Evolutionary conservation across 495 filamentous ascomycete species (phyloP), one percentile per base, ranked within the genome.

Genomic region (Hypoxylon subgilvum): DNA sequence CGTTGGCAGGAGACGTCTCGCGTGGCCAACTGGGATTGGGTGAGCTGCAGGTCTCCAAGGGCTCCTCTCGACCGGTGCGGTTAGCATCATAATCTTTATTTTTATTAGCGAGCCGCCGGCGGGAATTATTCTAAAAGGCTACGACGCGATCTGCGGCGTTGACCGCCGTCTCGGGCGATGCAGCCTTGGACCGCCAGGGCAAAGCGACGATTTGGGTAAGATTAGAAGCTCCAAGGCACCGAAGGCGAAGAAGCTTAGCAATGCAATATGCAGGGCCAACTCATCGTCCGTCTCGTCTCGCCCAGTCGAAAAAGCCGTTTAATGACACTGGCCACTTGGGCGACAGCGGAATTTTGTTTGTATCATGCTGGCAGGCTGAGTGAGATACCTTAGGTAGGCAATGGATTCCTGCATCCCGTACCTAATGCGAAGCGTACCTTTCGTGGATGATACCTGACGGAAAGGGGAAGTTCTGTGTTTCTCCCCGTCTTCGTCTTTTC

Each of bases 21-120:
- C 67, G 67, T 66, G 67, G 67, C 54, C 61, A 61, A 63, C 52
- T 47, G 63, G 61, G 67, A 68, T 66, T 57, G 61, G 63, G 50
- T 46, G 39, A 65, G 55, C 48, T 52, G 66, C 39, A 59, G 18
- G 61, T 65, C 55, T 65, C 57, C 48, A 59, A 57, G 42, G 55
- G 56, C 23, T 52, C 42, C 49, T 35, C 17, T 45, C 35, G 53
- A 56, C 52, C 52, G 48, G 19, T 39, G 21, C 27, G 17, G 23
- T 48, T 48, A 39, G n/a, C 16, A 35, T 12, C 13, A 10, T 23
- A 28, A 50, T 55, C 43, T 61, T 55, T 55, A 28, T 54, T 55
- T 49, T 61, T 55, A 59, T 64, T 64, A 64, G 61, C 61, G 61
- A 64, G 54, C 61, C 54, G 49, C 54, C 39, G 55, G 61, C 61